These are phyloP conservation scores for Knoxia roxburghii DNA, from an alignment of 257 asterid genomes.

Conservation along the genomic window DNA sequence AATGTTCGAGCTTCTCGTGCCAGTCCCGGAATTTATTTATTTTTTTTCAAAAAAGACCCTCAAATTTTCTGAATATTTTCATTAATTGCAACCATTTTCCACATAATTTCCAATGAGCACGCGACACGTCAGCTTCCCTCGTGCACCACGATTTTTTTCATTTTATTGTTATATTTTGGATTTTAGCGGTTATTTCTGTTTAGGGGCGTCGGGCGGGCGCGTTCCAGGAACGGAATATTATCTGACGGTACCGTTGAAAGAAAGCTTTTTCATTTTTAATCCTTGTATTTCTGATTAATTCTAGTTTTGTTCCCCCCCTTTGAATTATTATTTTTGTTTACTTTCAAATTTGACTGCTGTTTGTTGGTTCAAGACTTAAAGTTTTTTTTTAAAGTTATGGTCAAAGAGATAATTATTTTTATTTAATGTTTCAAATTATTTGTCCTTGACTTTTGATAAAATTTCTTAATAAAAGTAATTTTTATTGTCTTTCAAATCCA, in stretches of 20 bases:
- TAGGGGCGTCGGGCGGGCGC: neutral
- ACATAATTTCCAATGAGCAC: neutral
- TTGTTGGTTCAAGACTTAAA: neutral
- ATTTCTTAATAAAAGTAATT: no score
- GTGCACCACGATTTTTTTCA: constrained; percentile 15
- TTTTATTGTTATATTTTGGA: neutral
- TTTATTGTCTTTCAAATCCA: no score
- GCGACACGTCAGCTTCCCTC: constrained; percentile 1
- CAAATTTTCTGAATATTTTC: no score
- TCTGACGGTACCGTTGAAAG: neutral
- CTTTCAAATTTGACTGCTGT: neutral
- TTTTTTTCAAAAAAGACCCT: no score
- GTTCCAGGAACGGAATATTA: neutral
- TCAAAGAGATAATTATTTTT: neutral
- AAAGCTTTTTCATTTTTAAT: neutral
- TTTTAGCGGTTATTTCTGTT: neutral
- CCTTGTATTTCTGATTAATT: neutral
- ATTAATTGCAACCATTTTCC: no score
- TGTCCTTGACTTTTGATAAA: neutral
- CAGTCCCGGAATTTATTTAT: neutral
- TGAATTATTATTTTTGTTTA: neutral
- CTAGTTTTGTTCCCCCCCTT: neutral
- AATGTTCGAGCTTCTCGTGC: constrained; percentile 18
- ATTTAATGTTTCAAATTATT: neutral
- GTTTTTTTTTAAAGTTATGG: neutral